Base-by-base conservation (phyloP, 495 filamentous ascomycete genomes). In the Penicillium nucicola region DNA sequence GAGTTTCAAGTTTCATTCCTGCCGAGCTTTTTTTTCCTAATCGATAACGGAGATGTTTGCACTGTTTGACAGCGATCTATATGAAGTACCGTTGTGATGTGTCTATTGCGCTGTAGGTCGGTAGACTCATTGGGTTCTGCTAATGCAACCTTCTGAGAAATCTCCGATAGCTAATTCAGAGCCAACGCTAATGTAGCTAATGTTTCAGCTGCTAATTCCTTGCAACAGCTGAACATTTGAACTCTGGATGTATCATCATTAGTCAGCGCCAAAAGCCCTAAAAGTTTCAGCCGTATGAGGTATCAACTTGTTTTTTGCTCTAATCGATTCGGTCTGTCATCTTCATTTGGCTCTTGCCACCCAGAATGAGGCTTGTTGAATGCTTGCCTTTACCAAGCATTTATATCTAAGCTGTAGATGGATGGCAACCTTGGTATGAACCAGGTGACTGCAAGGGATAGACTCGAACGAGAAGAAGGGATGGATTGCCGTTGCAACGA, bases 41-140 rank as follows among this genome's bases (percentile, higher is more conserved):
- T 62, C 57, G 67, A 71, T 74, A 69, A 69, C 48, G 43, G 39
- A n/a, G 17, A 15, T 55, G 60, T 74, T 74, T 75, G 70, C 62
- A 65, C 25, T 63, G 71, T 75, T 74, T 74, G 71, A 52, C 42
- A 40, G 13, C 20, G 38, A 37, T 37, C 48, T 56, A 38, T 42
- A 43, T 31, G 33, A 18, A 19, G 5, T 37, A 7, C 25, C 7
- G 19, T 14, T 36, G 40, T 44, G 41, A 49, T 52, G 42, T 32
- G 8, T 38, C 35, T 4, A 39, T n/a, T n/a, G n/a, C n/a, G n/a
- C 25, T 25, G 11, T 30, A 14, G 19, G 3, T n/a, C n/a, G n/a
- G n/a, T n/a, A n/a, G n/a, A n/a, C n/a, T n/a, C 14, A 13, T 33
- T 50, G 47, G 39, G 31, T 47, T 48, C 41, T 8, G 6, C 42